Evolutionary conservation across 2,329 filamentous ascomycete genomes (phyloP), one percentile per base, ranked within the genome.

Genomic region (Stachybotrys elegans): DNA sequence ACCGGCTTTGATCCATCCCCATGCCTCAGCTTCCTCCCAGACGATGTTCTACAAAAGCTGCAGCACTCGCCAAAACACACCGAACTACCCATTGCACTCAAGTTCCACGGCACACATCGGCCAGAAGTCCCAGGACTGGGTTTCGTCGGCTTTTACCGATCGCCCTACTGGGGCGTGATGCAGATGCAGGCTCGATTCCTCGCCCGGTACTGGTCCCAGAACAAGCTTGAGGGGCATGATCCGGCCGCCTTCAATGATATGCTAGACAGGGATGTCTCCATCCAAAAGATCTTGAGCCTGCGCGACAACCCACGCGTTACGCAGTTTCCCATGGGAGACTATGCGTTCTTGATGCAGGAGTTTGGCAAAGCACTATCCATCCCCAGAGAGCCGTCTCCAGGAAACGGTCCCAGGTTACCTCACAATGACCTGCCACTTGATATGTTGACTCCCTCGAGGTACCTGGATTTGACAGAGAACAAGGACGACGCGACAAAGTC

Each of bases 251-350:
- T 79, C 4, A 43, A 55, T 8, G 51, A 59, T 1, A 73, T 76
- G 4, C 59, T 80, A 11, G 49, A 56, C 5, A 53, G 61, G 0
- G 75, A 78, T 43, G 59, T 61, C 16, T 73, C 69, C 0, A 66
- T 76, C 7, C 58, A 66, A 22, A 63, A 69, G 19, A 73, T 76
- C 1, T 56, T 79, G 1, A 54, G 61, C 3, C 68, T 87, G 23
- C 73, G 83, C 12, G 55, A 56, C 19, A 73, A 76, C 52, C 71
- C 64, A 9, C 74, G 69, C 6, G 65, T 66, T 52, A 84, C 61
- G 48, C 88, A 93, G 54, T 93, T 90, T 53, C 88, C 87, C 29
- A 91, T 92, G 83, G 83, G 83, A 9, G 88, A 94, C 61, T 92
- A 91, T 59, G 64, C 81, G 7, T 91, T 82, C 48, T 65, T 92